Conservation (phyloP, 805 yeast genomes). For the Yamadazyma olivae region DNA sequence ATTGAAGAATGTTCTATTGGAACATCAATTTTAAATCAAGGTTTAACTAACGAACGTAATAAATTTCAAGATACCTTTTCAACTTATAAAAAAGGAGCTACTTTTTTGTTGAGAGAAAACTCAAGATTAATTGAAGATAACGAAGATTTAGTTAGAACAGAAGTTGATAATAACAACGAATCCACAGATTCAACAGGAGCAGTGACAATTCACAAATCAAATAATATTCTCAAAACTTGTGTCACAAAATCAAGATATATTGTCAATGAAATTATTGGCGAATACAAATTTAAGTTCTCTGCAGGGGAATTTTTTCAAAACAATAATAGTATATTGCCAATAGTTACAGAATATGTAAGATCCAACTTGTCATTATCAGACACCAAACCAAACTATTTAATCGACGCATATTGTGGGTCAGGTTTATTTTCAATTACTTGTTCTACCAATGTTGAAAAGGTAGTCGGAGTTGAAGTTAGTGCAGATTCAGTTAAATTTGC, state of each 20-base stretch:
- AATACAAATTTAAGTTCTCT: constrained; percentile 77
- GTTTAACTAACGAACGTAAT: constrained; percentile 66
- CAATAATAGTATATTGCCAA: constrained; percentile 74
- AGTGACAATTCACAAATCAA: constrained; percentile 24
- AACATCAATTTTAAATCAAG: constrained; percentile 71
- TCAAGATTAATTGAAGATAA: constrained; percentile 42
- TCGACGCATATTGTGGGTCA: constrained; percentile 95
- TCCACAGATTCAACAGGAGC: constrained; percentile 18
- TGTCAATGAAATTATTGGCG: constrained; percentile 73
- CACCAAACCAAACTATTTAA: constrained; percentile 53
- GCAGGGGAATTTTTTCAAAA: constrained; percentile 88
- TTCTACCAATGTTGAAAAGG: constrained; percentile 74
- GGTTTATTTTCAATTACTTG: constrained; percentile 91
- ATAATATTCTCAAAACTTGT: constrained; percentile 60
- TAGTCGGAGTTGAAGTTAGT: constrained; percentile 91
- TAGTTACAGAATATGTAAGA: constrained; percentile 77
- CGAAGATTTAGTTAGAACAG: background rate
- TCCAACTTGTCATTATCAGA: constrained; percentile 50
- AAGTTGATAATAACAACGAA: constrained; percentile 23
- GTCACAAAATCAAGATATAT: constrained; percentile 76
- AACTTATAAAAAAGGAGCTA: constrained; percentile 73
- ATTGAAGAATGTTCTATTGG: constrained; percentile 95
- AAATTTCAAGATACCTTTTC: constrained; percentile 48
- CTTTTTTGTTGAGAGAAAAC: constrained; percentile 79
- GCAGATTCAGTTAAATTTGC: constrained; percentile 92